Percentiles rank a stretch among this genome's conserved stretches.
Conservation (phyloP, 2,329 filamentous ascomycete genomes). For the Periglandula ipomoeae region DNA sequence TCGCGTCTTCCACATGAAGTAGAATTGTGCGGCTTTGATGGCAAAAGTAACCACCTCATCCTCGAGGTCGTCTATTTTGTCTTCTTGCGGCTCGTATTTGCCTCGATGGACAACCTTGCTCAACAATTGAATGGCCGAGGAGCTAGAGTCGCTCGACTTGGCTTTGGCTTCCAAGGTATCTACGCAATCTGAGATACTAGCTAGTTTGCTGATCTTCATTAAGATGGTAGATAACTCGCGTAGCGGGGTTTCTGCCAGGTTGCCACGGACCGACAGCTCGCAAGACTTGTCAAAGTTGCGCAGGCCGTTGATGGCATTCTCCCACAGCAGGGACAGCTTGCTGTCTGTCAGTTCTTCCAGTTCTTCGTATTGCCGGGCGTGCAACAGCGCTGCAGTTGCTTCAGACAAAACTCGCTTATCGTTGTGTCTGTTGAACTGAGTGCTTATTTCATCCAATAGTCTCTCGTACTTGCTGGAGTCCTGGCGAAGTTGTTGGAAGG, state of each 20-base stretch:
- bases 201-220: conserved; percentile 71
- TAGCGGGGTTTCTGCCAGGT: conserved; percentile 55
- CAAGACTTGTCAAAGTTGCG: conserved; percentile 61
- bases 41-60: conserved; percentile 69
- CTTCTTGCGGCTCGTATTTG: conserved; percentile 56
- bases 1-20: conserved; percentile 89
- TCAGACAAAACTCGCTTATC: conserved; percentile 79
- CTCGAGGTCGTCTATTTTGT: conserved; percentile 66
- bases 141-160: conserved; percentile 36
- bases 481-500: conserved; percentile 82
- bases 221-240: conserved; percentile 64
- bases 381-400: conserved; percentile 71
- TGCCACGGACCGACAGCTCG: conserved; percentile 62
- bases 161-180: conserved; percentile 60
- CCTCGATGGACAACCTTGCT: conserved; percentile 67
- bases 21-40: conserved; percentile 70
- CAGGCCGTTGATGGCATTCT: conserved; percentile 67
- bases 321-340: conserved; percentile 78
- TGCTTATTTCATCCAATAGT: conserved; percentile 82
- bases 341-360: conserved; percentile 75
- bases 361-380: conserved; percentile 79
- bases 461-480: conserved; percentile 72
- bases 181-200: conserved; percentile 69
- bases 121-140: conserved; percentile 57
- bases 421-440: conserved; percentile 88